Percentiles rank a stretch among this genome's conserved stretches.
phyloP scores from a whole-genome alignment of 805 yeast genomes.

The Saccharomycopsis fibuligera region DNA sequence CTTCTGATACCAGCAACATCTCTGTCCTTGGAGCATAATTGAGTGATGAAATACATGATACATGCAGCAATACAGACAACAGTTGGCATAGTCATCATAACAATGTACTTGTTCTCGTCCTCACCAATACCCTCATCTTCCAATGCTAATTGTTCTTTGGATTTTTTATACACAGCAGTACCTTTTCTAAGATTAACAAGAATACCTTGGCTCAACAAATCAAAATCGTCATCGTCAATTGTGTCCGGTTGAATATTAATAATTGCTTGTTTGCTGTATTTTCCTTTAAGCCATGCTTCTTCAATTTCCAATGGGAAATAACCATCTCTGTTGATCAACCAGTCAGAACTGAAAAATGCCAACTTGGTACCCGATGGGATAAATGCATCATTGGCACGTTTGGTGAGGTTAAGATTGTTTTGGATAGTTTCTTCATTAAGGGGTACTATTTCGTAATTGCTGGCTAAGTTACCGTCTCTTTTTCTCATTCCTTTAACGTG shows the following conservation, averaged over 20 bases:
- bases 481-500: constrained; percentile 50
- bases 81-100: constrained; percentile 58
- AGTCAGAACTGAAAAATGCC: constrained; percentile 64
- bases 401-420: neutral
- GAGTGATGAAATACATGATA: constrained; percentile 59
- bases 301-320: constrained; percentile 53
- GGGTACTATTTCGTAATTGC: constrained; percentile 23
- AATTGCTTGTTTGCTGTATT: constrained; percentile 47
- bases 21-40: constrained; percentile 48
- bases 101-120: constrained; percentile 52
- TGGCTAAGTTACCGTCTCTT: constrained; percentile 26
- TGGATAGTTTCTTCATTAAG: constrained; percentile 25
- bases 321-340: constrained; percentile 61
- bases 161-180: constrained; percentile 35
- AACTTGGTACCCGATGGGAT: constrained; percentile 28
- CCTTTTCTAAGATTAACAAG: constrained; percentile 38
- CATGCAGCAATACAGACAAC: constrained; percentile 53
- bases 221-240: constrained; percentile 60
- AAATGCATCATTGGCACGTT: neutral
- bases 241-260: constrained; percentile 70
- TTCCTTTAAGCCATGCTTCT: constrained; percentile 58
- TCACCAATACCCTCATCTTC: constrained; percentile 40
- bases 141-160: constrained; percentile 37
- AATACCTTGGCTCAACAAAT: constrained; percentile 46
- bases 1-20: constrained; percentile 42